phyloP scores from a whole-genome alignment of 2,329 filamentous ascomycete species.

The Cladorrhinum sp. region DNA sequence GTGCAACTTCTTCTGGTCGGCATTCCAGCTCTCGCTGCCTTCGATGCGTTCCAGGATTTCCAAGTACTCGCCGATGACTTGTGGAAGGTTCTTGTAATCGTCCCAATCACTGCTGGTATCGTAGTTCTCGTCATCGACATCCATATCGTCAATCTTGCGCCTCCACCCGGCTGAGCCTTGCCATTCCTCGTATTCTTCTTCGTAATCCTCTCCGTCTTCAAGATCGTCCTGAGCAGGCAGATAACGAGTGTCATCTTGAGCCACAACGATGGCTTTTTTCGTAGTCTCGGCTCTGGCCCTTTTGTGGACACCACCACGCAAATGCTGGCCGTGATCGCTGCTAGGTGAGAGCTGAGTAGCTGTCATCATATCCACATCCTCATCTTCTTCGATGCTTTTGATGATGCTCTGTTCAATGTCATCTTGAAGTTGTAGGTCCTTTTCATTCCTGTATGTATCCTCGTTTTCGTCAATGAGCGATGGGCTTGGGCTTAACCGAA shows the following conservation, averaged over 20 bases:
- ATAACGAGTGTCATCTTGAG: neutral
- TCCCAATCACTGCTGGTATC: conserved; percentile 27
- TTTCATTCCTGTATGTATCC: neutral
- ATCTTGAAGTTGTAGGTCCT: neutral
- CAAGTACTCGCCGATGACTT: conserved; percentile 20
- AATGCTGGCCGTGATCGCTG: neutral
- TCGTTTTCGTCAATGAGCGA: neutral
- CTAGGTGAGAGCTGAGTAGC: neutral
- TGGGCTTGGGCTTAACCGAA: neutral
- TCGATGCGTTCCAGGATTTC: conserved; percentile 14
- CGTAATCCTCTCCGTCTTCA: neutral
- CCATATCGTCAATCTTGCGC: neutral
- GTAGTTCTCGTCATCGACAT: conserved; percentile 16
- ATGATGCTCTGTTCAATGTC: neutral
- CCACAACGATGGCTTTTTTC: neutral
- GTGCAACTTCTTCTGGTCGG: conserved; percentile 33
- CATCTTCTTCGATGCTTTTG: neutral
- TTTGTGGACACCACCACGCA: neutral
- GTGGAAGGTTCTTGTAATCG: conserved; percentile 19
- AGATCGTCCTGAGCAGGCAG: neutral
- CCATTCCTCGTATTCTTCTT: neutral
- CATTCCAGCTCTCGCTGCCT: conserved; percentile 30
- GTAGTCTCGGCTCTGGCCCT: neutral
- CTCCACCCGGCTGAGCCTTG: neutral
- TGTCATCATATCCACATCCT: neutral